phyloP scores from a whole-genome alignment of 192 early-diverging fungal species.

The Gonapodya prolifera region DNA sequence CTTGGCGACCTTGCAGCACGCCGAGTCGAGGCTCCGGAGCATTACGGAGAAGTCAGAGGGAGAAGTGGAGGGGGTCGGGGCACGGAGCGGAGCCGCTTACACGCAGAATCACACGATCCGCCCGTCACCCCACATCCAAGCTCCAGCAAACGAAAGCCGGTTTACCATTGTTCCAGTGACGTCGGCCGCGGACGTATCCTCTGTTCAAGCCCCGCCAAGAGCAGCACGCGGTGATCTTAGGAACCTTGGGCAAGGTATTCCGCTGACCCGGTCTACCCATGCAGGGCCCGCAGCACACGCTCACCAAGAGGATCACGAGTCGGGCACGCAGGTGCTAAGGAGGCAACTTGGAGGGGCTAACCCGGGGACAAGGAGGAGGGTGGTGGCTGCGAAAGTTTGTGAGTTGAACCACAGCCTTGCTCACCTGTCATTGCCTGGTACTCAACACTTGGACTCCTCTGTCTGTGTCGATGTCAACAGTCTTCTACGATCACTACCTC shows the following conservation, averaged over 20 bases:
- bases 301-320: neutral
- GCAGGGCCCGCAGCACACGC: neutral
- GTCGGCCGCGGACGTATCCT: neutral
- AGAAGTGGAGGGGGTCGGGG: no score
- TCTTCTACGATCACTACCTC: conserved; percentile 75
- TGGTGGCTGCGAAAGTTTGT: neutral
- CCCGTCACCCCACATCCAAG: neutral
- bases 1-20: no score
- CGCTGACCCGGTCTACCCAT: no score
- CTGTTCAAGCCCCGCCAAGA: no score
- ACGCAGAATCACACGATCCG: neutral
- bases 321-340: neutral
- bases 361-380: neutral
- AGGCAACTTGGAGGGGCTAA: neutral
- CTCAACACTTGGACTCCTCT: neutral
- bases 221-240: no score
- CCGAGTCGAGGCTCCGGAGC: neutral
- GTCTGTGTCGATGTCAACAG: conserved; percentile 9
- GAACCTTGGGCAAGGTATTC: no score
- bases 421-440: no score
- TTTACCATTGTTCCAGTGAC: neutral
- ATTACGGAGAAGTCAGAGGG: neutral
- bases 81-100: no score
- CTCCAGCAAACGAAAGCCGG: neutral
- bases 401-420: neutral